Base-by-base conservation (phyloP, 1,284 basidiomycete species). In the Phlebopus sp. region DNA sequence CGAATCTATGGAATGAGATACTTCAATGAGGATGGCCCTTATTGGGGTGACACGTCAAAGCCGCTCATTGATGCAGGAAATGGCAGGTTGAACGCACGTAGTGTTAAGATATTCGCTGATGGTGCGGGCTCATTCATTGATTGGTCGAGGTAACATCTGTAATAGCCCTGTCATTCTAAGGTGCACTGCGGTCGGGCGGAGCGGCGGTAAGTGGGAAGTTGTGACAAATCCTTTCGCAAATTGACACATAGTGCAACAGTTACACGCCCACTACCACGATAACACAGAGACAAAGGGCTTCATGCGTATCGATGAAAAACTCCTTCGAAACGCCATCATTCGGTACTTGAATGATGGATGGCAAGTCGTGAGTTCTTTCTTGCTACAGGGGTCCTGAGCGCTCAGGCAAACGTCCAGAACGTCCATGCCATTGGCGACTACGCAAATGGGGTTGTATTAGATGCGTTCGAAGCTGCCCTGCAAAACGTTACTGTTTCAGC, bases 401-500 rank as follows among this genome's bases (percentile, higher is more conserved):
- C 11, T 42, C 27, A 42, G 37, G 27, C 31, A 31, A 13, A 46
- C 47, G 15, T 52, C 17, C 53, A 92, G 87, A 92, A 92, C 59
- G 82, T 92, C 9, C 92, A 96, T 68, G 90, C 90, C 10, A 94
- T 97, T 36, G 94, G 94, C 9, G 94, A 97, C 67, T 80, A 86
- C 41, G 92, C 93, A 29, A 96, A 96, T 62, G 78, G 84, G 23
- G 75, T 93, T 35, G 85, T 95, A 10, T 69, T 97, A 23, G 83
- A 94, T 62, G 82, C 84, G 0, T 92, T 94, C 56, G 89, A 92
- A 66, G 72, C 74, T 14, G 78, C 82, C 1, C 66, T 90, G 37
- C 64, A 75, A 40, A 76, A 77, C 19, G 72, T 71, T 17, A 78
- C 85, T 57, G 78, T 86, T 11, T 74, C 75, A 29, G 76, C 79